Base-by-base conservation (phyloP, 768 basidiomycete genomes). In the Lanmaoa pseudosensibilis region DNA sequence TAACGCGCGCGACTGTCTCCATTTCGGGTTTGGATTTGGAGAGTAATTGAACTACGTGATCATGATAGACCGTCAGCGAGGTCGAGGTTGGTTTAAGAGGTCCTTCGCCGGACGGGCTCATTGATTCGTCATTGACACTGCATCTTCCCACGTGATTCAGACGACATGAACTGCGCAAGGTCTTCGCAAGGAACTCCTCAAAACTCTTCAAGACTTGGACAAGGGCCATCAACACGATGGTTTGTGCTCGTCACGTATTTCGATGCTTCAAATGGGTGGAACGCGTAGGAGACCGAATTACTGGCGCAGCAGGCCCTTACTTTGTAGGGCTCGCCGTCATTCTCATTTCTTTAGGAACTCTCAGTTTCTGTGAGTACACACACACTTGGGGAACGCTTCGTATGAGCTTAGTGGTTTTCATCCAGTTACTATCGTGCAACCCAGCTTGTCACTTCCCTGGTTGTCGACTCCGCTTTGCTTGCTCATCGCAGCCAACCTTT, bases 231-330 rank as follows among this genome's bases (percentile, higher is more conserved):
- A 19, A 16, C 39, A 43, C 33, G 37, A 71, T 73, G 70, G 34
- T 66, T 38, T 73, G 72, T 52, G 58, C 63, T 12, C 72, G 58
- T 27, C 59, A 44, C 15, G 62, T 72, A 49, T 87, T 86, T 61
- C 74, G 77, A 32, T 87, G 86, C 66, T 87, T 85, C 74, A 84
- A 77, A 67, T 72, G 70, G 15, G 69, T 95, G 13, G 94, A 98
- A 74, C 75, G 84, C 51, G 72, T 76, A 47, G 95, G 83, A 6
- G 92, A 97, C 70, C 77, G 80, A 61, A 64, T 96, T 38, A 97
- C 93, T 0, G 93, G 94, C 51, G 88, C 90, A 50, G 94, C 92
- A 32, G 96, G 96, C 0, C 96, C 94, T 0, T 83, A 88, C 65
- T 98, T 98, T 69, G 84, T 98, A 38, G 80, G 75, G 1, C 76